Evolutionary conservation across 768 basidiomycete genomes (phyloP), one percentile per base, ranked within the genome.

Genomic region (Terana coerulea): DNA sequence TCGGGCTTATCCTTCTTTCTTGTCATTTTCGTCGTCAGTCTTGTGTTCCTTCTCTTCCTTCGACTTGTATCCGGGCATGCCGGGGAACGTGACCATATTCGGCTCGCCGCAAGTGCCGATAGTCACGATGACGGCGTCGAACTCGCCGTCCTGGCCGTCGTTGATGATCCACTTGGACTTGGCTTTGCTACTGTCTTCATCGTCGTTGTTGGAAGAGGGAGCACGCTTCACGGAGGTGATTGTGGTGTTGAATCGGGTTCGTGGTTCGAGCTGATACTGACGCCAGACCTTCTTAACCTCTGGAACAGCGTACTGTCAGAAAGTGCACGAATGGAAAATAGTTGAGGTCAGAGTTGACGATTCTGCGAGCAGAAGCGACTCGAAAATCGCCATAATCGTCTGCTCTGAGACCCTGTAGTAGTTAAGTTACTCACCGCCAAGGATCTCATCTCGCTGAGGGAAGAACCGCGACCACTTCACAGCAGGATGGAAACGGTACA

Each of bases 401-500:
- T 47, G 14, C 36, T 63, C 61, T 62, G 47, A 10, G 10, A 15
- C 12, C 4, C 22, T 39, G 24, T 37, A 25, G 11, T 25, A 35
- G 1, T 7, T 1, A 5, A 12, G 29, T 25, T 4, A 52, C 64
- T 17, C 26, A 76, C 77, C 70, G 34, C 59, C 54, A 1, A 81
- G 63, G 30, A 81, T 79, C 57, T 79, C 79, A 43, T 79, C 75
- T n/a, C 74, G 59, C 14, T 65, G 52, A 0, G 79, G 79, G 56
- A 76, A 79, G 4, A 70, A 69, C 30, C 61, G 57, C 10, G 64
- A 63, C 78, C 78, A 80, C 17, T 73, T 56, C 0, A 71, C 65
- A 8, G 60, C 71, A 17, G 76, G 77, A 53, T 77, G 75, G 61
- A 78, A 79, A 39, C 78, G 76, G 56, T 79, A 79, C 0, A 77